Percentiles rank a stretch among this genome's conserved stretches.
Evolutionary conservation across 2,329 filamentous ascomycete genomes (phyloP).

Genomic region (Hypoxylon sp.): DNA sequence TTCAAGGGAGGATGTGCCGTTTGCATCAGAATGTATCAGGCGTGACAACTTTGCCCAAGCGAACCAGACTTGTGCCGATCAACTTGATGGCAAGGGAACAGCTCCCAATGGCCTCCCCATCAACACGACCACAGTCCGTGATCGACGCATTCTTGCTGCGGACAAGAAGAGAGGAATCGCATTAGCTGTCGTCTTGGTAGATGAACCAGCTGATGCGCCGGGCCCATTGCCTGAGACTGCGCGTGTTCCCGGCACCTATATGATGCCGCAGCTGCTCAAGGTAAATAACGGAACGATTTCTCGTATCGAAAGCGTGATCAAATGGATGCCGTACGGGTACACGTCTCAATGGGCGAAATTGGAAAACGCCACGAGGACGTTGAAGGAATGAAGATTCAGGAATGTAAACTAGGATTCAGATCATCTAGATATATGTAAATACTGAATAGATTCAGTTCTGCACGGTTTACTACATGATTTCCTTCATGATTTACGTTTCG

Average conservation of each 20-base stretch:
- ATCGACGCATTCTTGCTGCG: constrained; percentile 41
- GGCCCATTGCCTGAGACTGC: constrained; percentile 29
- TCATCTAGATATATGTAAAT: constrained; percentile 1
- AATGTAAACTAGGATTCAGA: background rate
- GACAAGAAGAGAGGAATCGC: constrained; percentile 38
- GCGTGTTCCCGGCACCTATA: constrained; percentile 43
- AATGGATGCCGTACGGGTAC: constrained; percentile 48
- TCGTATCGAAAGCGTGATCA: constrained; percentile 43
- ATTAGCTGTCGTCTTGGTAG: constrained; percentile 43
- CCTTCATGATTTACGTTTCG: background rate
- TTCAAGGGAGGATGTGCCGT: constrained; percentile 41
- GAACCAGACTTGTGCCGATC: constrained; percentile 41
- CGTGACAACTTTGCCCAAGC: constrained; percentile 43
- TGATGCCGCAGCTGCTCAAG: constrained; percentile 46
- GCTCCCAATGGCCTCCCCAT: constrained; percentile 42
- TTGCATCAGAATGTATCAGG: constrained; percentile 38
- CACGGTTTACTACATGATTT: background rate
- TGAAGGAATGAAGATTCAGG: background rate
- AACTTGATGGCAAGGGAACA: constrained; percentile 41
- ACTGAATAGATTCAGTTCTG: background rate
- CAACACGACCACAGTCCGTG: constrained; percentile 42
- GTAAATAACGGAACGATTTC: constrained; percentile 36
- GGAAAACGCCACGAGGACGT: constrained; percentile 3
- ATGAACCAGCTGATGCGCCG: constrained; percentile 38
- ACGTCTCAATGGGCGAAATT: constrained; percentile 36